A percentile compares a stretch with the other conserved stretches of the same genome.
Evolutionary conservation across 73 alveolate species (phyloP).

Genomic region (Stentor roeselii): DNA sequence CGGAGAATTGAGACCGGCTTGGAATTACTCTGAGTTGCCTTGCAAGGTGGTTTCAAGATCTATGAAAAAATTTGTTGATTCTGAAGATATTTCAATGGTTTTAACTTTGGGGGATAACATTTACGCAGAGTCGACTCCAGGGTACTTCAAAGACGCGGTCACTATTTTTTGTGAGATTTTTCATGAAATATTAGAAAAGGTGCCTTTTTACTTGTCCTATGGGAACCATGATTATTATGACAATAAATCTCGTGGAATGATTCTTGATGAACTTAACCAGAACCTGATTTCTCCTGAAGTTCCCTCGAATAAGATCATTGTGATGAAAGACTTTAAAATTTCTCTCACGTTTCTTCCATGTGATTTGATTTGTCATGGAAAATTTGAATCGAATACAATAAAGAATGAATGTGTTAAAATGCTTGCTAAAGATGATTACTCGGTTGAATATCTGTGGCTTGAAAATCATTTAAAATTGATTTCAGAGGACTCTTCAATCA

Average conservation of each 20-base stretch:
- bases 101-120: not conserved
- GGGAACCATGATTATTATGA: conserved; percentile 5
- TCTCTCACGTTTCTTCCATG: not conserved
- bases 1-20: too few relatives aligned
- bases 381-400: not conserved
- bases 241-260: not conserved
- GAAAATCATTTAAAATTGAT: not conserved
- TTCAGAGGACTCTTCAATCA: not conserved
- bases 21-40: too few relatives aligned
- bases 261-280: not conserved
- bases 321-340: not conserved
- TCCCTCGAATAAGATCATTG: not conserved
- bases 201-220: not conserved
- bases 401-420: not conserved
- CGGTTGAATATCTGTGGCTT: not conserved
- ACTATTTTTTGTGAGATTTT: too few relatives aligned
- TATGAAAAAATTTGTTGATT: not conserved
- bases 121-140: too few relatives aligned
- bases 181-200: not conserved
- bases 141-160: too few relatives aligned
- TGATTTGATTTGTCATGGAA: not conserved
- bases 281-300: not conserved
- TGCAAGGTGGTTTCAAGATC: too few relatives aligned
- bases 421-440: too few relatives aligned
- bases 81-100: not conserved